Percentiles rank a stretch among this genome's conserved stretches.
phyloP scores from a whole-genome alignment of 192 early-diverging fungal genomes.

The Phlyctochytrium arcticum region DNA sequence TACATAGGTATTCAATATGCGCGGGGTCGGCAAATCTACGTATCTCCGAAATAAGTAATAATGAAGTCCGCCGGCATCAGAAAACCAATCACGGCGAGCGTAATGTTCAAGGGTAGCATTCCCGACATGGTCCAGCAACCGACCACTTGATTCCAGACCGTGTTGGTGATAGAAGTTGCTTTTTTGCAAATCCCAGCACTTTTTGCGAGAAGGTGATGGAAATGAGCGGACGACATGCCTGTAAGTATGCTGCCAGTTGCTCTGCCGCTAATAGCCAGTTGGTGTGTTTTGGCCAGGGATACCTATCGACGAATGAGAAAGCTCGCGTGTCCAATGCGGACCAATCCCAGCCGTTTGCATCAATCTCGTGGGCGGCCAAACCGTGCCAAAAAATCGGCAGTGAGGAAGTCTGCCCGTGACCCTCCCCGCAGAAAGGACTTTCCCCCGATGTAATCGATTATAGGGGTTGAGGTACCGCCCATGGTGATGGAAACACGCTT shows the following conservation, averaged over 20 bases:
- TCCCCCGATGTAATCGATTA: neutral
- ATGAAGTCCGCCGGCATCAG: too few relatives aligned
- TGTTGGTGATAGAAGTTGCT: slow-evolving; percentile 2
- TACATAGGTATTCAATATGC: too few relatives aligned
- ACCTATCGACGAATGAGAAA: slow-evolving; percentile 6
- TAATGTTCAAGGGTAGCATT: too few relatives aligned
- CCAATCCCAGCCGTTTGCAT: neutral
- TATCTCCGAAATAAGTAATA: too few relatives aligned
- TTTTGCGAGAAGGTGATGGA: neutral
- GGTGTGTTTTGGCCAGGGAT: neutral
- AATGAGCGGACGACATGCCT: neutral
- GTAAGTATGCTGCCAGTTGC: neutral
- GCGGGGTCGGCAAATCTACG: too few relatives aligned
- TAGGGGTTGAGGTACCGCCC: too few relatives aligned
- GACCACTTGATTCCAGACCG: too few relatives aligned
- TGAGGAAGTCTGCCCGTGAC: slow-evolving; percentile 6
- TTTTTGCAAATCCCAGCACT: neutral
- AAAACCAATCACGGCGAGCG: too few relatives aligned
- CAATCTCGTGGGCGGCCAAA: neutral
- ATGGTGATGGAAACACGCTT: too few relatives aligned
- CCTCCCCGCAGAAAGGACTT: neutral
- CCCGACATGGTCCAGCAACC: too few relatives aligned
- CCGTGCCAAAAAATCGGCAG: slow-evolving; percentile 9
- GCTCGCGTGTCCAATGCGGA: neutral
- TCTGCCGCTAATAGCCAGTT: neutral